phyloP scores from a whole-genome alignment of 805 yeast species.

The Wickerhamomyces pijperi region DNA sequence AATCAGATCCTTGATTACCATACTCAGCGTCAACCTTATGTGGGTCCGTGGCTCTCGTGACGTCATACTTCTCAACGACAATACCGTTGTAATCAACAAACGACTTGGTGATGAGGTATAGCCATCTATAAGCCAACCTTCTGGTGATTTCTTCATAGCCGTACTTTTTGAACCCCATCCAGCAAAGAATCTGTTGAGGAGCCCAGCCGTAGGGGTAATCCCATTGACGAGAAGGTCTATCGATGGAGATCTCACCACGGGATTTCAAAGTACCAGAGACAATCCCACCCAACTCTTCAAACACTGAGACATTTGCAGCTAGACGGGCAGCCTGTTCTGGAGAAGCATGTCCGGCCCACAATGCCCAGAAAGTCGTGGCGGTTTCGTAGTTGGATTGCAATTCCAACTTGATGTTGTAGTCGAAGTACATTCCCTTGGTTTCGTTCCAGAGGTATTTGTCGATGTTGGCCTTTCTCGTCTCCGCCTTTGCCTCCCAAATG shows the following conservation, averaged over 20 bases:
- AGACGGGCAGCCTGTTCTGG: constrained; percentile 56
- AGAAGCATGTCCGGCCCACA: constrained; percentile 72
- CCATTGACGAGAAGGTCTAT: constrained; percentile 91
- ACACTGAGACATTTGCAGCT: constrained; percentile 49
- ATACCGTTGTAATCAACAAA: constrained; percentile 90
- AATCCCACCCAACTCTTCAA: constrained; percentile 84
- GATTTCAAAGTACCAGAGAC: constrained; percentile 73
- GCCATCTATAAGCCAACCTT: constrained; percentile 78
- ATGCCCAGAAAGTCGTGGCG: constrained; percentile 86
- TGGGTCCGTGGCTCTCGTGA: constrained; percentile 71
- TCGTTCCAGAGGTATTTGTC: constrained; percentile 79
- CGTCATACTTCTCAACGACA: constrained; percentile 92
- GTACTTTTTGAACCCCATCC: constrained; percentile 76
- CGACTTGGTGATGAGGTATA: constrained; percentile 78
- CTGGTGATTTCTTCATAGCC: constrained; percentile 55
- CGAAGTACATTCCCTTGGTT: constrained; percentile 65
- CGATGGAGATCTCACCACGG: constrained; percentile 57
- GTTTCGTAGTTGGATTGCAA: constrained; percentile 61
- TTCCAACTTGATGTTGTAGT: constrained; percentile 56
- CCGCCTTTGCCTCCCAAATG: constrained; percentile 56
- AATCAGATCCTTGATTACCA: constrained; percentile 91
- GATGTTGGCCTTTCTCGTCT: constrained; percentile 39
- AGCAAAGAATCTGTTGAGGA: constrained; percentile 90
- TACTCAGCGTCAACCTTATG: constrained; percentile 92
- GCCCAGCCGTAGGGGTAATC: constrained; percentile 99